Conservation (phyloP, 208 protist genomes). For the Acanthamoeba lenticulata region DNA sequence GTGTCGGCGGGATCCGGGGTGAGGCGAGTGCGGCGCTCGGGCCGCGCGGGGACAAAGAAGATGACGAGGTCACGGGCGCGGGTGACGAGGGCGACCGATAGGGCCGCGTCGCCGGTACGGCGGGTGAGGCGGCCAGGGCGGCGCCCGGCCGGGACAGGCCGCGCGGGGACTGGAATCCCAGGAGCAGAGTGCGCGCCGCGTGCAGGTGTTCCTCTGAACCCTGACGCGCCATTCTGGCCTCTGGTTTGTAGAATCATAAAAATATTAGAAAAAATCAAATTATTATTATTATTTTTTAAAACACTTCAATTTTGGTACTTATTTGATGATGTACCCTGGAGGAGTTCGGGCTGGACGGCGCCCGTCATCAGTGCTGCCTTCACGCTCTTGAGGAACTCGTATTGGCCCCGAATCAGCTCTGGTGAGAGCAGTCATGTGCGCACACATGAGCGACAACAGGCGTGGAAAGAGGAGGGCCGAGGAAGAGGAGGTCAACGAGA, state of each 20-base stretch:
- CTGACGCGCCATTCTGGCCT: background rate
- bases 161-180: background rate
- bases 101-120: background rate
- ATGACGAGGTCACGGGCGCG: background rate
- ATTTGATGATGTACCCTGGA: background rate
- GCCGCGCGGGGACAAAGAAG: background rate
- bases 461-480: background rate
- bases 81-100: background rate
- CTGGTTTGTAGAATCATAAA: no score
- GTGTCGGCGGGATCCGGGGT: background rate
- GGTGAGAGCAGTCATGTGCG: background rate
- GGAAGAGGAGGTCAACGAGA: background rate
- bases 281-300: no score
- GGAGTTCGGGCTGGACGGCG: background rate
- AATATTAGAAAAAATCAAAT: no score
- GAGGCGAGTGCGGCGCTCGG: background rate
- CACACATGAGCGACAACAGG: background rate
- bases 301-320: no score
- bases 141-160: background rate
- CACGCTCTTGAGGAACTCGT: background rate
- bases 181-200: background rate
- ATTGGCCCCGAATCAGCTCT: background rate
- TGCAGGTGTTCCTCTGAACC: background rate
- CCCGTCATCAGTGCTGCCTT: background rate
- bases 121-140: background rate